These are phyloP conservation scores for Didymella exigua DNA, from an alignment of 2,329 filamentous ascomycete species.

Conservation along the genomic window DNA sequence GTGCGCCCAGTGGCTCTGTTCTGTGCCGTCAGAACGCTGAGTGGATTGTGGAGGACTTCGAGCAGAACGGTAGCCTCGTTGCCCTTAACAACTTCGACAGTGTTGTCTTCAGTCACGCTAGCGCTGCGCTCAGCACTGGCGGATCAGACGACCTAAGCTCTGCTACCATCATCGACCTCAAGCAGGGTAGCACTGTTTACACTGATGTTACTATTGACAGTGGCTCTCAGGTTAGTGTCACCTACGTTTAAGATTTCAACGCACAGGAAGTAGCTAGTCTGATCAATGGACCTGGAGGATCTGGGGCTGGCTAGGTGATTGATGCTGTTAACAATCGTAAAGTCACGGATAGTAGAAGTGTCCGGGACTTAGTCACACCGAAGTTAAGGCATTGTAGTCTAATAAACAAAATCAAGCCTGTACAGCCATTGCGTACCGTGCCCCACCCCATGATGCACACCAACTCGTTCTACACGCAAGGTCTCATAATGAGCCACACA, in stretches of 20 bases:
- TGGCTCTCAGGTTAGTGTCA: constrained; percentile 17
- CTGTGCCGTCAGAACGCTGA: constrained; percentile 57
- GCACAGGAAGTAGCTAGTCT: no score
- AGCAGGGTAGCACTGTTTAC: constrained; percentile 48
- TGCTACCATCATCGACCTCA: constrained; percentile 55
- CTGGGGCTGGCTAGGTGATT: no score
- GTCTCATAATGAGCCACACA: no score
- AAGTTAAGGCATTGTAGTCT: no score
- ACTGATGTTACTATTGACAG: constrained; percentile 17
- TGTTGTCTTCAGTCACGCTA: constrained; percentile 53
- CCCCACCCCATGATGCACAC: no score
- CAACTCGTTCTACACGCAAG: no score
- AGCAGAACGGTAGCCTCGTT: constrained; percentile 48
- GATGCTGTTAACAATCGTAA: no score
- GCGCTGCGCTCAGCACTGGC: constrained; percentile 39
- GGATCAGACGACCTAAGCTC: constrained; percentile 44
- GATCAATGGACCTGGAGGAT: no score
- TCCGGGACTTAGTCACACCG: no score
- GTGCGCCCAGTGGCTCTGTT: constrained; percentile 11
- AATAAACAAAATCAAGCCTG: no score
- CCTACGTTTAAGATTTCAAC: constrained; percentile 15
- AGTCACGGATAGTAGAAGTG: no score
- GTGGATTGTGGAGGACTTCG: constrained; percentile 67
- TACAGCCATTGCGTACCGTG: no score
- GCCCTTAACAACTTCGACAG: constrained; percentile 56